Evolutionary conservation across 306 rosid genomes (phyloP).

Genomic region (Gynostemma pentaphyllum): DNA sequence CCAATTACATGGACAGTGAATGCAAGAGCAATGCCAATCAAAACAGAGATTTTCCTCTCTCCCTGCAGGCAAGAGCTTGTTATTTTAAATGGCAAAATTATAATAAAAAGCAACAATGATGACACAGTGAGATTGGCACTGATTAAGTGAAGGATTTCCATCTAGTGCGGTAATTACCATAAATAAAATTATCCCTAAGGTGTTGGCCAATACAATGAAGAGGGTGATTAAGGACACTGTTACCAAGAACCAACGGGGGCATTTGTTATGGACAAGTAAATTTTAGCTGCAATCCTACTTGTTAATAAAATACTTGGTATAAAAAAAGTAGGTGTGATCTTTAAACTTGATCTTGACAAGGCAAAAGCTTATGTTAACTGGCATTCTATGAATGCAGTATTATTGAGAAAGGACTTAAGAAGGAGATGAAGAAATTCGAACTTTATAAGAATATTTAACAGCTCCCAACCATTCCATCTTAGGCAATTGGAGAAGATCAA

Average conservation of each 20-base stretch:
- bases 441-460: not conserved
- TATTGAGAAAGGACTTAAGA: not conserved
- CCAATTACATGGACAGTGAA: slow-evolving; percentile 66
- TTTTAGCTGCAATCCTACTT: not conserved
- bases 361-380: not conserved
- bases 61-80: slow-evolving; percentile 52
- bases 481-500: not conserved
- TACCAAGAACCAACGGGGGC: not conserved
- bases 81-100: not conserved
- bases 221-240: not conserved
- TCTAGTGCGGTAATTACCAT: not conserved
- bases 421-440: not conserved
- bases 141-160: not conserved
- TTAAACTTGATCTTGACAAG: not conserved
- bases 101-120: not conserved
- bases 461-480: not conserved
- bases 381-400: not conserved
- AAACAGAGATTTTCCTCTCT: slow-evolving; percentile 72
- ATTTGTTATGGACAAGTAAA: not conserved
- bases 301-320: not conserved
- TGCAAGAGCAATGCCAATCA: slow-evolving; percentile 62
- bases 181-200: not conserved
- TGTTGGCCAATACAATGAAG: not conserved
- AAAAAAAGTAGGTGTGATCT: not conserved
- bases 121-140: not conserved